Conservation (phyloP, 2,329 filamentous ascomycete genomes). For the Fulvia fulva region DNA sequence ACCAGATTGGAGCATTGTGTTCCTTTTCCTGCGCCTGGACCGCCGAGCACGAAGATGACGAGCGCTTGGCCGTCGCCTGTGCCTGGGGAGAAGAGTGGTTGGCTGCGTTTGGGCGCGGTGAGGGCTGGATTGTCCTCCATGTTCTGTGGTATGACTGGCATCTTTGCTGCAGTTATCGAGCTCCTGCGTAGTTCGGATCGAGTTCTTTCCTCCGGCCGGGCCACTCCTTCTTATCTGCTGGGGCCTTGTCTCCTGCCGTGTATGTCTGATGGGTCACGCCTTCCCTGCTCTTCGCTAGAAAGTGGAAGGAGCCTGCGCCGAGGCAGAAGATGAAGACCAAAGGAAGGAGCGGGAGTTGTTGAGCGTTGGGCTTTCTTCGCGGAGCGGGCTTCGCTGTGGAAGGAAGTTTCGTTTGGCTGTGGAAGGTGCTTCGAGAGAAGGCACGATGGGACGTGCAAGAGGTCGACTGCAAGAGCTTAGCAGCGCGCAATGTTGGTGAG, state of each 20-base stretch:
- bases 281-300: slow-evolving; percentile 42
- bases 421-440: neutral
- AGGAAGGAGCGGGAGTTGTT: slow-evolving; percentile 44
- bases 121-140: slow-evolving; percentile 32
- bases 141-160: slow-evolving; percentile 38
- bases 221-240: slow-evolving; percentile 28
- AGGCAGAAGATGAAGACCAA: slow-evolving; percentile 46
- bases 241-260: slow-evolving; percentile 28
- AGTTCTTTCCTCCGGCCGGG: slow-evolving; percentile 13
- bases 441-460: neutral
- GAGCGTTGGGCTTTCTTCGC: slow-evolving; percentile 15
- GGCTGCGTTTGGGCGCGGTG: slow-evolving; percentile 52
- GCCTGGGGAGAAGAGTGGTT: slow-evolving; percentile 67
- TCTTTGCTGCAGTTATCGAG: slow-evolving; percentile 18
- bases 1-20: slow-evolving; percentile 92
- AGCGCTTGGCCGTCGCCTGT: slow-evolving; percentile 56
- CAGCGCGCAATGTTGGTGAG: neutral
- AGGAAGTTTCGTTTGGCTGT: neutral
- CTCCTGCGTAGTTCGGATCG: neutral
- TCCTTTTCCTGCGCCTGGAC: slow-evolving; percentile 92
- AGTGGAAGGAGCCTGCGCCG: slow-evolving; percentile 45
- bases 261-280: slow-evolving; percentile 29
- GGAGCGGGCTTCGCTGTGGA: neutral
- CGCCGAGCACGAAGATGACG: slow-evolving; percentile 95
- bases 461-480: neutral